Conservation (phyloP, 2,329 filamentous ascomycete species). For the Pseudocercospora fijiensis region DNA sequence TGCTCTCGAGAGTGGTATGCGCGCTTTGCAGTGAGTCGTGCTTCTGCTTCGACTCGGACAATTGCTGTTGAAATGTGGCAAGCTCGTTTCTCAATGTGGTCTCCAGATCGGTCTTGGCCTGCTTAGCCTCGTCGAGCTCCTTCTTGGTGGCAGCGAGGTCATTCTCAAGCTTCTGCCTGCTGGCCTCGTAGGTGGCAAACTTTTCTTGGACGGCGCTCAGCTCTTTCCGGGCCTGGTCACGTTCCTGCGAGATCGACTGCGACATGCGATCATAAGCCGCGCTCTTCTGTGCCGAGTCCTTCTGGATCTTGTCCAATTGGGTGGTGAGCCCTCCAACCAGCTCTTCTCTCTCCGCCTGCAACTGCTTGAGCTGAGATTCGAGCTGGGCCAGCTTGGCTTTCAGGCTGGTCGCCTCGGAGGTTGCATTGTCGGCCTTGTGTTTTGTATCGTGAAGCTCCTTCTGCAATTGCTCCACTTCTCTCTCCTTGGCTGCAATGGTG, state of each 20-base stretch:
- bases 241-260: slow-evolving; percentile 26
- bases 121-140: slow-evolving; percentile 18
- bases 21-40: slow-evolving; percentile 15
- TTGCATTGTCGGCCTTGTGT: slow-evolving; percentile 15
- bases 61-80: slow-evolving; percentile 18
- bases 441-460: slow-evolving; percentile 18
- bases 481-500: slow-evolving; percentile 17
- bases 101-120: slow-evolving; percentile 16
- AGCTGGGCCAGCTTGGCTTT: slow-evolving; percentile 21
- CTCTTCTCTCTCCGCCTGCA: slow-evolving; percentile 16
- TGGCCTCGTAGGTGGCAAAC: slow-evolving; percentile 14
- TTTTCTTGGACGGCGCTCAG: slow-evolving; percentile 19
- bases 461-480: slow-evolving; percentile 17
- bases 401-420: slow-evolving; percentile 14
- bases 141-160: slow-evolving; percentile 18
- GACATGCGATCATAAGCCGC: slow-evolving; percentile 25
- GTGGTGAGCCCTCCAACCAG: slow-evolving; percentile 16
- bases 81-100: slow-evolving; percentile 18
- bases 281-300: slow-evolving; percentile 14
- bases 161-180: slow-evolving; percentile 17
- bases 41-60: slow-evolving; percentile 16
- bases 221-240: slow-evolving; percentile 27
- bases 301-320: slow-evolving; percentile 19
- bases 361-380: slow-evolving; percentile 17
- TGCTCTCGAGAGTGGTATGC: slow-evolving; percentile 14